Base-by-base conservation (phyloP, 2,329 filamentous ascomycete genomes). In the Lomentospora prolificans region DNA sequence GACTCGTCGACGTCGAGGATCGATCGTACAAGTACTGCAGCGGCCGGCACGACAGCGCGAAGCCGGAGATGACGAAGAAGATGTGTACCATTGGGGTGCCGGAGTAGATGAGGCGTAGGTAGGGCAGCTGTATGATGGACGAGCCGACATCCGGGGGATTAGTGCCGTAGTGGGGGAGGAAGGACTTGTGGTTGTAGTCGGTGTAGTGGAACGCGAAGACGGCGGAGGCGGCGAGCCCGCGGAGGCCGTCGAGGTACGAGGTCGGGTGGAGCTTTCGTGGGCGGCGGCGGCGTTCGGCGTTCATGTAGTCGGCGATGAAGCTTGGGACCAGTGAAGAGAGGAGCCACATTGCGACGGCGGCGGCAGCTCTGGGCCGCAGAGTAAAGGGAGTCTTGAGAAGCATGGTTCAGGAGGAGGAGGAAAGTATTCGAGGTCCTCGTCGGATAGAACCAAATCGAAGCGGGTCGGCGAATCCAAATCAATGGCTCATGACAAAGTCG, bases 61-160 rank as follows among this genome's bases (percentile, higher is more conserved):
- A 84, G 19, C 81, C 81, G 0, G 79, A 81, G 48, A 84, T 78
- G 62, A 83, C 75, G 63, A 83, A 84, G 70, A 85, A 85, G 60
- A 82, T 67, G 65, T 75, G 78, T 39, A 84, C 80, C 61, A 79
- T 79, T 0, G 78, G 74, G 3, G 77, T 78, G 1, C 79, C 80
- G 53, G 76, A 75, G 63, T 76, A 82, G 57, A 77, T 70, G 3
- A 82, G 68, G 12, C 79, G 71, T 17, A 82, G 55, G 58, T 82
- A 73, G 6, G 79, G 80, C 1, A 82, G 70, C 62, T 78, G 75
- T 60, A 79, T 69, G 41, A 56, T 53, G 22, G 54, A 55, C 10
- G 54, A 50, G 3, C 57, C 55, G 50, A 77, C 57, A 56, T 75
- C 62, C 62, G 72, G 72, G 66, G 79, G 74, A 58, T 65, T 65